Evolutionary conservation across 2,329 filamentous ascomycete species (phyloP).

Genomic region (Fusarium floridanum): DNA sequence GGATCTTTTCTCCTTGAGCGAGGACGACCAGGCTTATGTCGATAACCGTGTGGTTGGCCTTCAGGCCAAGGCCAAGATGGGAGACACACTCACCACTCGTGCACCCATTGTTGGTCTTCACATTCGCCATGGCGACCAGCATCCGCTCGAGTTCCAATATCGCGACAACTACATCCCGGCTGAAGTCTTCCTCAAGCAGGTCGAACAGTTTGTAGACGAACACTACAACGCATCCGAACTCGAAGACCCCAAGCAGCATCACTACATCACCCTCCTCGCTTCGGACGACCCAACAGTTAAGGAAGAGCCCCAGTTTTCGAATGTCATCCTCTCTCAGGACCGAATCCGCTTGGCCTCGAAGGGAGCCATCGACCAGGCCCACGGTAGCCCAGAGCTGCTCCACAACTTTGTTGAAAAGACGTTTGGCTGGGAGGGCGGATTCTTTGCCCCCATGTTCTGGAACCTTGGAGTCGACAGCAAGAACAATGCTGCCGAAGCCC

Average conservation of each 20-base stretch:
- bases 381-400: constrained; percentile 63
- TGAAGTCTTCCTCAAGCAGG: constrained; percentile 74
- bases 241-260: constrained; percentile 53
- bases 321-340: constrained; percentile 75
- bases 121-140: constrained; percentile 82
- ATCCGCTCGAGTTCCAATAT: constrained; percentile 83
- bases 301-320: constrained; percentile 71
- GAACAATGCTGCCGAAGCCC: constrained; percentile 55
- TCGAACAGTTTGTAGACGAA: constrained; percentile 65
- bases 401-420: constrained; percentile 79
- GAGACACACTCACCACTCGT: constrained; percentile 54
- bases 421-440: constrained; percentile 90
- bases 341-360: constrained; percentile 82
- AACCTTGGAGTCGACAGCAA: constrained; percentile 70
- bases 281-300: constrained; percentile 87
- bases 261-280: constrained; percentile 72
- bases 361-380: constrained; percentile 56
- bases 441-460: constrained; percentile 86
- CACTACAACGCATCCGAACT: constrained; percentile 59
- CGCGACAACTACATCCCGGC: constrained; percentile 82
- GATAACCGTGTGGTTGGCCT: constrained; percentile 69
- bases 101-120: constrained; percentile 74
- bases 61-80: constrained; percentile 58
- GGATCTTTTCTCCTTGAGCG: constrained; percentile 77
- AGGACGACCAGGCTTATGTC: constrained; percentile 76